phyloP scores from a whole-genome alignment of 768 basidiomycete species.

The Rossbeevera mucosa region DNA sequence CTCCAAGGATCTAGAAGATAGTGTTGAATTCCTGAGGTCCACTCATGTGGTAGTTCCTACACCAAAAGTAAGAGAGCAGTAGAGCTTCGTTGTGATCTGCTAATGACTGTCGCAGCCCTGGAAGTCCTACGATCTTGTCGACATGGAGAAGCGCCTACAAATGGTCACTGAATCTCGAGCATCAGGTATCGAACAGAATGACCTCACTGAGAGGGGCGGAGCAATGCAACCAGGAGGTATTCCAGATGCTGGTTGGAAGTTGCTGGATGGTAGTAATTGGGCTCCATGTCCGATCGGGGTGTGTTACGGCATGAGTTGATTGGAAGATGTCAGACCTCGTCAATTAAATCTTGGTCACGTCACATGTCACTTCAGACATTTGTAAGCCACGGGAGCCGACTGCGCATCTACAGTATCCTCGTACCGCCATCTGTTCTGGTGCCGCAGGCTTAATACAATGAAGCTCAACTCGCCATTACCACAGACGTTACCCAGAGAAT shows the following conservation, averaged over 20 bases:
- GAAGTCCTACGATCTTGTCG: slow-evolving; percentile 43
- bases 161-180: slow-evolving; percentile 18
- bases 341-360: slow-evolving; percentile 10
- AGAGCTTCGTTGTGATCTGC: background rate
- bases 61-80: slow-evolving; percentile 13
- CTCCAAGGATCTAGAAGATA: slow-evolving; percentile 16
- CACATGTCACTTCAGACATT: slow-evolving; percentile 17
- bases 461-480: slow-evolving; percentile 50
- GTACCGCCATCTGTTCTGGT: background rate
- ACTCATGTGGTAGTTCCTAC: background rate
- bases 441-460: slow-evolving; percentile 29
- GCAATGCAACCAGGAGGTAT: background rate
- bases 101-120: slow-evolving; percentile 39
- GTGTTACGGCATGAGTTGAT: slow-evolving; percentile 18
- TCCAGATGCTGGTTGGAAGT: slow-evolving; percentile 47
- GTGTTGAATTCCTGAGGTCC: slow-evolving; percentile 17
- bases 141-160: slow-evolving; percentile 54
- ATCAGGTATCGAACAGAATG: background rate
- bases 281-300: slow-evolving; percentile 67
- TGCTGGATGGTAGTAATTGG: slow-evolving; percentile 49
- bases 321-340: background rate
- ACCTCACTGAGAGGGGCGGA: background rate
- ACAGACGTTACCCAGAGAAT: slow-evolving; percentile 71
- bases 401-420: slow-evolving; percentile 16
- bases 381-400: slow-evolving; percentile 16